Evolutionary conservation across 2,329 filamentous ascomycete genomes (phyloP).

Genomic region (Clathrospora elynae): DNA sequence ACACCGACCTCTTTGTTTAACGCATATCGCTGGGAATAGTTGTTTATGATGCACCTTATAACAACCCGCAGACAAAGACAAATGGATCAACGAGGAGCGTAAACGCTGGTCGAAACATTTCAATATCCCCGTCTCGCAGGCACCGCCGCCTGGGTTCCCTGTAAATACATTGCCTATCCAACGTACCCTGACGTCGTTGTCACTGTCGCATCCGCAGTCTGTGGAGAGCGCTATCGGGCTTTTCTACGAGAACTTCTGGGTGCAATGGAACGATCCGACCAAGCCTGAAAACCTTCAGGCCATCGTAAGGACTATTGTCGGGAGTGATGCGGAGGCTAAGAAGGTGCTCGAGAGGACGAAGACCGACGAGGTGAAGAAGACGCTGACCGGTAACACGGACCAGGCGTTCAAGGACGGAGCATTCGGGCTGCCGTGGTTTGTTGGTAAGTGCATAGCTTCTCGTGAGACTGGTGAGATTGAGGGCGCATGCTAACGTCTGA

Average conservation of each 20-base stretch:
- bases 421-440: slow-evolving; percentile 66
- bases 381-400: slow-evolving; percentile 57
- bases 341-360: slow-evolving; percentile 49
- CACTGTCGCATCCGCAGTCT: slow-evolving; percentile 49
- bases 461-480: background rate
- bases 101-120: slow-evolving; percentile 60
- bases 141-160: slow-evolving; percentile 59
- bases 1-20: too few relatives aligned
- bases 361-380: slow-evolving; percentile 53
- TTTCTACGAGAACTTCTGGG: slow-evolving; percentile 60
- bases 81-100: slow-evolving; percentile 62
- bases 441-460: slow-evolving; percentile 35
- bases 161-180: slow-evolving; percentile 58
- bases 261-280: slow-evolving; percentile 53
- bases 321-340: slow-evolving; percentile 52
- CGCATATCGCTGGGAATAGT: too few relatives aligned
- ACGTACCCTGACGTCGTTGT: slow-evolving; percentile 59
- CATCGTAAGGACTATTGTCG: slow-evolving; percentile 54
- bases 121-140: slow-evolving; percentile 57
- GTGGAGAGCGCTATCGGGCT: slow-evolving; percentile 52
- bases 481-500: slow-evolving; percentile 1
- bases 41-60: too few relatives aligned
- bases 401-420: slow-evolving; percentile 59
- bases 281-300: slow-evolving; percentile 53
- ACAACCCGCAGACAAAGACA: slow-evolving; percentile 57